These are phyloP conservation scores for Mycena capillaripes DNA, from an alignment of 768 basidiomycete species.

Conservation along the genomic window DNA sequence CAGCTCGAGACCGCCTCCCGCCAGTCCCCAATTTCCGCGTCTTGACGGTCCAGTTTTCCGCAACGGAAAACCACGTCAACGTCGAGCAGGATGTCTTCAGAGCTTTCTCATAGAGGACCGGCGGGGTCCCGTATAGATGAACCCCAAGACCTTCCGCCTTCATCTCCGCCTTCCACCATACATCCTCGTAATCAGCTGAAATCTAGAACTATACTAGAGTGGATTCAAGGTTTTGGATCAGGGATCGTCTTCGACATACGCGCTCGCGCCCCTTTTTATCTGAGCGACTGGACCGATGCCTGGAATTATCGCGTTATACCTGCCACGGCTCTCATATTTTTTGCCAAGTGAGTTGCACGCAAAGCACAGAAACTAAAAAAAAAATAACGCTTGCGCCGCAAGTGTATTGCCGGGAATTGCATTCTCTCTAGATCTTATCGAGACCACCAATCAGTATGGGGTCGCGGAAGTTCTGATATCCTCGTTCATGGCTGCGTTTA, in stretches of 20 bases:
- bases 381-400: background rate
- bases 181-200: conserved; percentile 23
- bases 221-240: conserved; percentile 54
- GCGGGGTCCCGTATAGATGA: conserved; percentile 10
- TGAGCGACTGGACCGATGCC: conserved; percentile 91
- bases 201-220: conserved; percentile 20
- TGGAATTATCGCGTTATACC: conserved; percentile 94
- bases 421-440: conserved; percentile 92
- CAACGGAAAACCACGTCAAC: background rate
- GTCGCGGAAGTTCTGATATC: conserved; percentile 88
- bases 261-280: conserved; percentile 83
- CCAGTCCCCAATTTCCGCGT: too few relatives aligned
- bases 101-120: conserved; percentile 30
- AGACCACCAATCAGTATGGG: conserved; percentile 91
- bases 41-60: too few relatives aligned
- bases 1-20: too few relatives aligned
- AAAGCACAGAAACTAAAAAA: background rate
- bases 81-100: conserved; percentile 28
- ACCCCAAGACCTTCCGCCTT: background rate
- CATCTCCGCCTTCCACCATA: conserved; percentile 23
- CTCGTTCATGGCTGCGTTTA: conserved; percentile 91
- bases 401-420: conserved; percentile 93
- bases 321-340: conserved; percentile 88
- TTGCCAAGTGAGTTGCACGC: conserved; percentile 73
- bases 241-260: conserved; percentile 82